Evolutionary conservation across 2,329 filamentous ascomycete genomes (phyloP).

Genomic region (Pseudocercospora eumusae): DNA sequence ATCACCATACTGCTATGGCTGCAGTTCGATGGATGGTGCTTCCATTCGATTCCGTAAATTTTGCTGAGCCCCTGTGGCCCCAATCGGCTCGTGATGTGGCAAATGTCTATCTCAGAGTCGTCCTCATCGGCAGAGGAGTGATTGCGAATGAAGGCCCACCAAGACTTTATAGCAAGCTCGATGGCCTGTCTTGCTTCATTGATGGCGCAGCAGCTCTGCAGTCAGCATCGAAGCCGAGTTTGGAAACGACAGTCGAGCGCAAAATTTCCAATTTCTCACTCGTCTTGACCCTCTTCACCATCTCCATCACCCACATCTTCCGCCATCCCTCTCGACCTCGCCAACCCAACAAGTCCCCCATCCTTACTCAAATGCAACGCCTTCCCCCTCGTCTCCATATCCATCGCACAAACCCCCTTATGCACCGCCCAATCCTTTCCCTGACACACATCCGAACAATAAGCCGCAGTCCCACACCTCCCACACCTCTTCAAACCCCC

Average conservation of each 20-base stretch:
- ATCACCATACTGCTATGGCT: too few species aligned
- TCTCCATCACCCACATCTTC: not conserved
- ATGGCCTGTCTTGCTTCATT: not conserved
- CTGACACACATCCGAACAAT: slow-evolving; percentile 28
- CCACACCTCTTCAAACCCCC: slow-evolving; percentile 23
- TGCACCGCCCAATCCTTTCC: slow-evolving; percentile 29
- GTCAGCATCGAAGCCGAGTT: not conserved
- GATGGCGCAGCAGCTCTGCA: not conserved
- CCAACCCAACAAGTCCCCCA: slow-evolving; percentile 20
- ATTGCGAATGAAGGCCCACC: too few species aligned
- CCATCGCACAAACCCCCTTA: slow-evolving; percentile 28
- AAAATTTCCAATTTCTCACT: not conserved
- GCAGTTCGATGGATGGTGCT: too few species aligned
- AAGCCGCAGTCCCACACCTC: slow-evolving; percentile 31
- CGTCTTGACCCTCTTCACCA: not conserved
- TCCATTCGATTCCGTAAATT: too few species aligned
- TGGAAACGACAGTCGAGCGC: not conserved
- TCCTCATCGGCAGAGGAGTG: too few species aligned
- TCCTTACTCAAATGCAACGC: slow-evolving; percentile 25
- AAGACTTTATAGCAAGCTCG: too few species aligned
- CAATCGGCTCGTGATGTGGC: too few species aligned
- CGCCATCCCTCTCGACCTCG: slow-evolving; percentile 7
- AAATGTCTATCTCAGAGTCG: too few species aligned
- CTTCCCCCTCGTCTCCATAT: slow-evolving; percentile 28
- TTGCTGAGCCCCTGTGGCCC: too few species aligned